These are phyloP conservation scores for Chrysochromulina tobinii DNA, from an alignment of 78 protist species.

Conservation along the genomic window DNA sequence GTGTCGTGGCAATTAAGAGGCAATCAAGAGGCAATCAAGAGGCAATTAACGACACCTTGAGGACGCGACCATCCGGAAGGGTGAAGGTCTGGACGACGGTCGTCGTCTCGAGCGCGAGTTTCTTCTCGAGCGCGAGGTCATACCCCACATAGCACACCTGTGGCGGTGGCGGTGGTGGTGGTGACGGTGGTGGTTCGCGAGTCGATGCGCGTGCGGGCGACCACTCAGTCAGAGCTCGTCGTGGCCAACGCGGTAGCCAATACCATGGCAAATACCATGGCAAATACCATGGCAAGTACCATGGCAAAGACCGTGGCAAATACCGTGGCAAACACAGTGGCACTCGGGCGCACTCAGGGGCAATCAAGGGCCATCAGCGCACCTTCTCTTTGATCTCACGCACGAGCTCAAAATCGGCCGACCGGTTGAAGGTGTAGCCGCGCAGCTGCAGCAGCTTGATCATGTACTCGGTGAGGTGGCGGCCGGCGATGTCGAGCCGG, in stretches of 20 bases:
- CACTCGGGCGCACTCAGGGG: no score
- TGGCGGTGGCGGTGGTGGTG: constrained; percentile 82
- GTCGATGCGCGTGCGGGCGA: no score
- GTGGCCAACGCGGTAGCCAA: no score
- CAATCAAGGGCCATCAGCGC: no score
- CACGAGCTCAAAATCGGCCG: constrained; percentile 95
- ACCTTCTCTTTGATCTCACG: constrained; percentile 13
- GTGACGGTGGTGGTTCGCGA: no score
- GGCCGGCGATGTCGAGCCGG: constrained; percentile 95
- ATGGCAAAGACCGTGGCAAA: no score
- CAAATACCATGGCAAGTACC: no score
- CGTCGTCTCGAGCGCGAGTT: constrained; percentile 96
- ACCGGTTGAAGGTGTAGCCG: constrained; percentile 95
- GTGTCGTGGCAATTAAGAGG: constrained; percentile 66
- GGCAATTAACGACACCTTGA: not conserved
- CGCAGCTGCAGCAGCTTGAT: constrained; percentile 91
- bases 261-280: no score
- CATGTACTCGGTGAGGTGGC: constrained; percentile 88
- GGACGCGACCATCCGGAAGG: constrained; percentile 56
- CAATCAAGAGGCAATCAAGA: no score
- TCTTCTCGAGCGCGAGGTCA: constrained; percentile 87
- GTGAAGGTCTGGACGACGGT: constrained; percentile 80
- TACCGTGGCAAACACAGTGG: no score
- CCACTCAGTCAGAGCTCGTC: no score
- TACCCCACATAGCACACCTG: constrained; percentile 93